Conservation (phyloP, 257 asterid genomes). For the Fraxinus quadrangulata region DNA sequence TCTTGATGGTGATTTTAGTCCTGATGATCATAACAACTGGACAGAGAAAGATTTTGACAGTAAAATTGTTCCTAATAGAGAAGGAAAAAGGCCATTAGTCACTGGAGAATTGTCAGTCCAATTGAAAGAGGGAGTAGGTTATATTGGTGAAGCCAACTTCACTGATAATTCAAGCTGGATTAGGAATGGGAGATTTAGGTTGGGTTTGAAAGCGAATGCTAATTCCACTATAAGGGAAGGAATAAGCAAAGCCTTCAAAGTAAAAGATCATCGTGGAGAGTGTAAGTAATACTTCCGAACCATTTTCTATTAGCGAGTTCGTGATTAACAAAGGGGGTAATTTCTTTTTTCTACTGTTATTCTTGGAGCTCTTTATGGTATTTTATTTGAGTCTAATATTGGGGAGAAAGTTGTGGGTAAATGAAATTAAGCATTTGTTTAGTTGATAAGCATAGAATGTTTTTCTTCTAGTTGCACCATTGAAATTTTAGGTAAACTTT, state of each 20-base stretch:
- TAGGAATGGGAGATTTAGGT: constrained; percentile 76
- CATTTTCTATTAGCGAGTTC: not conserved
- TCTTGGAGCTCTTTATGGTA: not conserved
- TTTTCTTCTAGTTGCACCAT: constrained; percentile 2
- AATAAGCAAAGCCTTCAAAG: constrained; percentile 66
- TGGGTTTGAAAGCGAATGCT: constrained; percentile 50
- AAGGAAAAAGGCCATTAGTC: constrained; percentile 80
- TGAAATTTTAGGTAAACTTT: not conserved
- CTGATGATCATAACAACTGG: constrained; percentile 70
- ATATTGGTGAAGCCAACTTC: constrained; percentile 58
- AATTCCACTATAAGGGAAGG: constrained; percentile 64
- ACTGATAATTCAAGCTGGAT: constrained; percentile 95
- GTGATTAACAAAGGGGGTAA: not conserved
- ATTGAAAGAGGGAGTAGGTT: constrained; percentile 69
- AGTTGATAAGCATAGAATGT: not conserved
- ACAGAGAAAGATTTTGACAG: constrained; percentile 48
- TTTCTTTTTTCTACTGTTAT: not conserved
- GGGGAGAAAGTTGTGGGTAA: not conserved
- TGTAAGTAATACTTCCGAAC: constrained; percentile 46
- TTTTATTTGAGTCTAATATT: not conserved
- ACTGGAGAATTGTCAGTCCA: constrained; percentile 55
- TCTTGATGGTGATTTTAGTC: constrained; percentile 76
- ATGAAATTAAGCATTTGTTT: not conserved
- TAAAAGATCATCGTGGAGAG: constrained; percentile 93
- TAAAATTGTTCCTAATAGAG: constrained; percentile 56